phyloP scores from a whole-genome alignment of 2,329 filamentous ascomycete species.

The Colletotrichum trifolii region DNA sequence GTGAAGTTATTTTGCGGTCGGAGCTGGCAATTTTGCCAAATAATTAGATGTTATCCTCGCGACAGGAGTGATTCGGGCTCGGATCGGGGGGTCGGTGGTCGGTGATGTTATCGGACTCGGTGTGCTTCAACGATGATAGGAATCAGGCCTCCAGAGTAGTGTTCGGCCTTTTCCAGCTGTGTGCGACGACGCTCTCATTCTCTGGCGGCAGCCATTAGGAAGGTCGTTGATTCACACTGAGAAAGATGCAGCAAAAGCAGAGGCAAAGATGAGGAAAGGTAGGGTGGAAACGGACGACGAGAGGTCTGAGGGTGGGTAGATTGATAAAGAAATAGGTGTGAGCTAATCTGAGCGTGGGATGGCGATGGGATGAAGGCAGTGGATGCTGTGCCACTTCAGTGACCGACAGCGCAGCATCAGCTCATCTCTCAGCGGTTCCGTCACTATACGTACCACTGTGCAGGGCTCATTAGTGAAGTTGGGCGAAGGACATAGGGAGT shows the following conservation, averaged over 20 bases:
- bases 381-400: slow-evolving; percentile 20
- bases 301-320: slow-evolving; percentile 11
- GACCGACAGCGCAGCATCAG: background rate
- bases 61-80: too few relatives aligned
- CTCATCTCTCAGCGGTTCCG: slow-evolving; percentile 19
- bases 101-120: slow-evolving; percentile 3
- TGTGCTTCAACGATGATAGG: slow-evolving; percentile 31
- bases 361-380: slow-evolving; percentile 17
- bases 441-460: slow-evolving; percentile 12
- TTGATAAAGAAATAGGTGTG: slow-evolving; percentile 31
- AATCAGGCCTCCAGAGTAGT: slow-evolving; percentile 33
- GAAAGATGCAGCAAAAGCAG: slow-evolving; percentile 1
- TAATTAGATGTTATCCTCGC: too few relatives aligned
- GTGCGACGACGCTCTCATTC: slow-evolving; percentile 34
- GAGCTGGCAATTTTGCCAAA: too few relatives aligned
- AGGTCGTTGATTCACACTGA: background rate
- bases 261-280: background rate
- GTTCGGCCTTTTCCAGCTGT: slow-evolving; percentile 33
- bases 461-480: background rate
- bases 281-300: slow-evolving; percentile 15
- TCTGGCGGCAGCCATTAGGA: slow-evolving; percentile 30
- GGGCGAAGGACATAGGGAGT: background rate
- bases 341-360: slow-evolving; percentile 13
- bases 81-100: background rate
- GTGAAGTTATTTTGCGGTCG: background rate